Evolutionary conservation across 306 rosid genomes (phyloP), one percentile per base, ranked within the genome.

Genomic region (Carpinus fangiana): DNA sequence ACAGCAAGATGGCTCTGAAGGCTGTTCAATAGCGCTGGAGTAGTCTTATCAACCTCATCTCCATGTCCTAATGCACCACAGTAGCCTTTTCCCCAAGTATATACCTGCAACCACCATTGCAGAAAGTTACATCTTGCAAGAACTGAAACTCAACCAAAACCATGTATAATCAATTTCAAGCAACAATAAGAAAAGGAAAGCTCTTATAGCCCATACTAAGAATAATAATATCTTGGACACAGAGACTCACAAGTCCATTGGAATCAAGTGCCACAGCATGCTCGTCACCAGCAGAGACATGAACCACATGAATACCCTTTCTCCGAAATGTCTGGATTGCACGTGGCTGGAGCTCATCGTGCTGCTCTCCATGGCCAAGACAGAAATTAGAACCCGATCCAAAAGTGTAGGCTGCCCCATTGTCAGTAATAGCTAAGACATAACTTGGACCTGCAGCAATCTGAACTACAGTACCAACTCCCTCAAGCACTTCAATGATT

Each of bases 21-120:
- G 76, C 84, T 78, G 67, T 76, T 69, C 82, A 95, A 53, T 43
- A 88, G 83, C 84, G 82, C 91, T 36, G 98, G 98, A 81, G 88
- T 86, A 20, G 98, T 92, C 84, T 95, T 95, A 82, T 92, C 97
- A 76, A 87, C 85, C 82, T 95, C 98, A 85, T 92, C 93, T 28
- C 97, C 97, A 86, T 92, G 96, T 73, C 98, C 98, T 81, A 95
- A 86, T 51, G 98, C 98, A 79, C 98, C 98, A 78, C 97, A 94
- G 81, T 92, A 90, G 79, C 98, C 98, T 84, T 88, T 92, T 28
- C 97, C 98, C 97, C 97, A 92, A 45, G 97, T 92, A 77, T 94
- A 90, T 38, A 90, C 97, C 97, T 92, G 81, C 68, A 86, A 48
- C 70, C 71, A 70, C 61, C 78, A 84, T 70, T 57, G 50, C 67